phyloP scores from a whole-genome alignment of 179 eudicot genomes.

The Spinacia oleracea region DNA sequence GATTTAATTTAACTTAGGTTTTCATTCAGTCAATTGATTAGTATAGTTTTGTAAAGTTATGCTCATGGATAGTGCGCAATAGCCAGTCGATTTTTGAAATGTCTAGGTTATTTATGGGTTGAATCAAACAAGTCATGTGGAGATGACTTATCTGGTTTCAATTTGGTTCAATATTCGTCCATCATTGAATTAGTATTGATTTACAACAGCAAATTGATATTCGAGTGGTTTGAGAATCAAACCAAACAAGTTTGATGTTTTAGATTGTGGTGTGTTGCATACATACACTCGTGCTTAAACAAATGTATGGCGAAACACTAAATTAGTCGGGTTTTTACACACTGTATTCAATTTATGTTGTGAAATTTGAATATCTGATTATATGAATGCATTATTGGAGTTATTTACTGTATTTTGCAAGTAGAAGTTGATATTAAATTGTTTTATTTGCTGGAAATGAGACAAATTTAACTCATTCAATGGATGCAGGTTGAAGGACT shows the following conservation, averaged over 20 bases:
- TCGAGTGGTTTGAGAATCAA: too few species aligned
- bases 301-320: not conserved
- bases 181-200: too few species aligned
- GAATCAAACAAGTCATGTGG: not conserved
- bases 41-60: not conserved
- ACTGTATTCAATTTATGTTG: not conserved
- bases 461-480: not conserved
- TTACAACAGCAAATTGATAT: not conserved
- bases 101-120: not conserved
- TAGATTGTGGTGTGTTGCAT: not conserved
- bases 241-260: not conserved
- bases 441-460: too few species aligned
- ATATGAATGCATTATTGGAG: not conserved
- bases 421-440: not conserved
- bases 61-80: not conserved
- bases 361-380: not conserved
- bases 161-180: too few species aligned
- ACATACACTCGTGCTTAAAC: not conserved
- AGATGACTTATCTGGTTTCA: too few species aligned
- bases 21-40: not conserved
- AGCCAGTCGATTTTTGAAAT: not conserved
- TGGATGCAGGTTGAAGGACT: conserved; percentile 71
- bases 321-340: not conserved
- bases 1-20: not conserved
- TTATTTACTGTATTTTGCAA: not conserved